Conservation (phyloP, 805 yeast species). For the Pichia californica region DNA sequence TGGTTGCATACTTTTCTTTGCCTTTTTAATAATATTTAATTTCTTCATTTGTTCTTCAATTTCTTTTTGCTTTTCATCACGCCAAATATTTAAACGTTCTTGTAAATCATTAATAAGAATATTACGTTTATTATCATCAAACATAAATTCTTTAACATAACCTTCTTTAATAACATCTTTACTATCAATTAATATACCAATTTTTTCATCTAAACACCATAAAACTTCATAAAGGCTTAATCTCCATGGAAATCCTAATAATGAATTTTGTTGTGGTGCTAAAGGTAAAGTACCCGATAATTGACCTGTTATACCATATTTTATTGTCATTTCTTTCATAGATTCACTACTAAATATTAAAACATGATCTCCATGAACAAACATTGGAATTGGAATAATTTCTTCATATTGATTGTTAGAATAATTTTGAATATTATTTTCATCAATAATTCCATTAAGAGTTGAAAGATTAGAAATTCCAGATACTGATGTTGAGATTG, state of each 20-base stretch:
- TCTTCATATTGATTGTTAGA: no score
- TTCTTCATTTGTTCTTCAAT: slow-evolving; percentile 12
- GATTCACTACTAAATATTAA: slow-evolving; percentile 54
- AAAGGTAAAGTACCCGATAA: slow-evolving; percentile 77
- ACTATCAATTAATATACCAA: slow-evolving; percentile 13
- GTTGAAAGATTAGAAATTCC: neutral
- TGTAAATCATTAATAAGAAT: slow-evolving; percentile 9
- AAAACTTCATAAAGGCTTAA: slow-evolving; percentile 66
- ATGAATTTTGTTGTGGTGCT: slow-evolving; percentile 92
- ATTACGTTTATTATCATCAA: slow-evolving; percentile 2
- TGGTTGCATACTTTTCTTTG: slow-evolving; percentile 1
- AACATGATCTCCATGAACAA: slow-evolving; percentile 8
- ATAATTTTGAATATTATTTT: neutral
- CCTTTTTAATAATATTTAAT: slow-evolving; percentile 7
- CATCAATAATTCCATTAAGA: neutral
- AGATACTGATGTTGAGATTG: neutral
- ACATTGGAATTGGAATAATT: slow-evolving; percentile 9
- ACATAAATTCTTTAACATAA: slow-evolving; percentile 3
- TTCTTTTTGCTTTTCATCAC: slow-evolving; percentile 11
- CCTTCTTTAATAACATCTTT: neutral
- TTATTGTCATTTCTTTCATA: slow-evolving; percentile 46
- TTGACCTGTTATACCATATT: slow-evolving; percentile 64
- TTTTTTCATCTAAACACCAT: slow-evolving; percentile 43
- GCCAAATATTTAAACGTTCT: slow-evolving; percentile 8
- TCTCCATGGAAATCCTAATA: slow-evolving; percentile 76